Evolutionary conservation across 495 filamentous ascomycete genomes (phyloP), one percentile per base, ranked within the genome.

Genomic region (Platismatia glauca): DNA sequence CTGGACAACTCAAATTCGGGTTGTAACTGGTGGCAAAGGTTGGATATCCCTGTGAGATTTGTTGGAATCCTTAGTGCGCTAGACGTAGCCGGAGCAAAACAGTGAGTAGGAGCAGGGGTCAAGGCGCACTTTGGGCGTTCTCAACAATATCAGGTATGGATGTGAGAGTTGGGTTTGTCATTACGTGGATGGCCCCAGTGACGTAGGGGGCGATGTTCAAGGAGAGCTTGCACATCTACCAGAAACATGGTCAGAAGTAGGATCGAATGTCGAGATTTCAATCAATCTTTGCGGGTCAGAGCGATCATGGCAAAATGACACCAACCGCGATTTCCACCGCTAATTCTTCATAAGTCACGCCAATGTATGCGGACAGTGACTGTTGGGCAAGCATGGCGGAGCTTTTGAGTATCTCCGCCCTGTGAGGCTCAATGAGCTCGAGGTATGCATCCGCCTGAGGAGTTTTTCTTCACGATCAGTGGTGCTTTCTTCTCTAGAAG

Each of bases 151-250:
- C 81, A 31, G 78, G 69, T 5, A 74, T 78, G 9, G 78, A 77
- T 62, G 81, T 75, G 59, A 80, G 75, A 59, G 78, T 78, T 0
- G 85, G 84, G 62, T 88, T 87, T 0, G 79, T 82, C 67, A 86
- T 82, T 39, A 87, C 75, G 69, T 86, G 85, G n/a, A 85, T 74
- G 56, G 68, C 74, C 4, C 82, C 84, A 7, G 67, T 77, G 46
- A 86, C 73, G 43, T 83, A 73, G 1, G 77, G 76, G 2, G 76
- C 74, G 48, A 87, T 81, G 41, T 69, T 68, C 9, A 85, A 71
- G 24, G 78, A 77, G 29, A 88, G 70, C 62, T 77, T 79, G 18
- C 83, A 75, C 73, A 81, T 81, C 78, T 80, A 52, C 34, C 53
- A 11, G 11, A 61, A 15, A 24, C 6, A 55, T 15, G n/a, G 18